Evolutionary conservation across 2,329 filamentous ascomycete genomes (phyloP).

Genomic region (Pseudonectria foliicola): DNA sequence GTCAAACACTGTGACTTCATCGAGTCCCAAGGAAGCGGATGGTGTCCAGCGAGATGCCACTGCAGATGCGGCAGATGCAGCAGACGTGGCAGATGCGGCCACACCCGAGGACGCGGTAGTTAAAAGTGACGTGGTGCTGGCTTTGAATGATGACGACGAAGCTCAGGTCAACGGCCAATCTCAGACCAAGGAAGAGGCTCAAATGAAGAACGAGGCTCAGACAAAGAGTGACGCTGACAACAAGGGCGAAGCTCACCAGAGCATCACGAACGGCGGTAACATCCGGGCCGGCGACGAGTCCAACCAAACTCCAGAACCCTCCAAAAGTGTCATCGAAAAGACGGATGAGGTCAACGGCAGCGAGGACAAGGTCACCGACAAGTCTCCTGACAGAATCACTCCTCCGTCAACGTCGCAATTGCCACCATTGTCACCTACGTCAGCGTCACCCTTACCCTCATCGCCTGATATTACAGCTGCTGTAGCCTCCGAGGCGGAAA

Average conservation of each 20-base stretch:
- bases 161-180: background rate
- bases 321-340: background rate
- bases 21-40: constrained; percentile 12
- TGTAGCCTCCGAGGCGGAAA: background rate
- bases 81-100: constrained; percentile 1
- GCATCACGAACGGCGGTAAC: too few species aligned
- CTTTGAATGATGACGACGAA: constrained; percentile 3
- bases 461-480: background rate
- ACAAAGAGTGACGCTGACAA: constrained; percentile 2
- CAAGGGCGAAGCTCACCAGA: too few species aligned
- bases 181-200: background rate
- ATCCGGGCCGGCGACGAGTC: too few species aligned
- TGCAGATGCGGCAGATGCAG: background rate
- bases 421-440: too few species aligned
- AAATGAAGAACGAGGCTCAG: constrained; percentile 4
- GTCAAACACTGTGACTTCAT: constrained; percentile 7
- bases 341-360: background rate
- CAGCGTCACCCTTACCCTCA: background rate
- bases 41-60: constrained; percentile 1
- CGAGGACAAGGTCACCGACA: background rate
- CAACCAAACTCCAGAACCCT: too few species aligned
- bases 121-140: constrained; percentile 5
- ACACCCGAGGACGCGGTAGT: background rate
- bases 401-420: background rate
- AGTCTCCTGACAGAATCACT: too few species aligned